Percentiles rank a stretch among this genome's conserved stretches.
phyloP scores from a whole-genome alignment of 148 eudicot genomes.

The Mesembryanthemum crystallinum region DNA sequence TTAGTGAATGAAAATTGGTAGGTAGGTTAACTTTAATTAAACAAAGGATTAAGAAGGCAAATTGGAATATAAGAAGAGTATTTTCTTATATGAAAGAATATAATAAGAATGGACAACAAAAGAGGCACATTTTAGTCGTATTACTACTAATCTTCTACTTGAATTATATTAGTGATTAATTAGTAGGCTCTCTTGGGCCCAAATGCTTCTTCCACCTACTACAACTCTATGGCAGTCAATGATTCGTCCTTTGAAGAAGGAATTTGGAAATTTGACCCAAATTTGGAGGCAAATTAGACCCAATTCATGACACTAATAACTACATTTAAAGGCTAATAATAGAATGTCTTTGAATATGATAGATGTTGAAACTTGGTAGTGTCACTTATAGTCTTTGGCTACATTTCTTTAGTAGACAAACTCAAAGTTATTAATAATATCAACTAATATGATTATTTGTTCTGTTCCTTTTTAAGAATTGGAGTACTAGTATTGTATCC shows the following conservation, averaged over 20 bases:
- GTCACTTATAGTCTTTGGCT: no score
- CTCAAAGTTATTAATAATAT: no score
- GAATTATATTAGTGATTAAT: background rate
- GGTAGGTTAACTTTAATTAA: conserved; percentile 10
- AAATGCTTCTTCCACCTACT: conserved; percentile 4
- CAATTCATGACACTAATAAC: no score
- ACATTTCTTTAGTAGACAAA: no score
- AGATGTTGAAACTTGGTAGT: background rate
- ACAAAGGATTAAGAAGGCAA: conserved; percentile 3
- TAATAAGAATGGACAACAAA: background rate
- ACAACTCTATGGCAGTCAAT: background rate
- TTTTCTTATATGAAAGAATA: no score
- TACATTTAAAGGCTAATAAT: no score
- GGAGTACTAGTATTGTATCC: no score
- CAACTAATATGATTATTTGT: no score
- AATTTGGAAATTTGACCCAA: background rate
- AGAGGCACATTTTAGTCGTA: background rate
- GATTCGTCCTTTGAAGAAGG: background rate
- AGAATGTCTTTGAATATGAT: background rate
- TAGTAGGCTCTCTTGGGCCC: conserved; percentile 9
- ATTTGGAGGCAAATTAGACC: no score
- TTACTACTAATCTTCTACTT: background rate
- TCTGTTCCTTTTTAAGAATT: no score
- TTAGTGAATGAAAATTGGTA: background rate
- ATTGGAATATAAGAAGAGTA: background rate